These are phyloP conservation scores for Fagus sylvatica DNA, from an alignment of 306 rosid genomes.

Conservation along the genomic window DNA sequence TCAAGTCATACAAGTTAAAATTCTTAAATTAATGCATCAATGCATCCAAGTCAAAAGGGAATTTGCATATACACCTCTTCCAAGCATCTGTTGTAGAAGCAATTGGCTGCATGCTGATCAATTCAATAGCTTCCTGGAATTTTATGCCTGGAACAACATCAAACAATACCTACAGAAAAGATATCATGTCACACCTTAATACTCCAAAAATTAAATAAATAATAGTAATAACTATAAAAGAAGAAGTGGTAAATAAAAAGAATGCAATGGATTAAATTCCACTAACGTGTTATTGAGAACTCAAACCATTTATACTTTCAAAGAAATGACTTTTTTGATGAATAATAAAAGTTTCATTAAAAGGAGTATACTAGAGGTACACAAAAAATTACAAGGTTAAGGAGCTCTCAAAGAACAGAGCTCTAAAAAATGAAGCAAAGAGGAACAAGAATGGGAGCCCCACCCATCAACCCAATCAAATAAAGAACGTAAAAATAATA, in stretches of 20 bases:
- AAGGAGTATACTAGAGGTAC: too few relatives aligned
- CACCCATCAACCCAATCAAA: too few relatives aligned
- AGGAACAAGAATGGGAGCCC: too few relatives aligned
- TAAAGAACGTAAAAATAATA: too few relatives aligned
- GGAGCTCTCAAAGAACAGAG: too few relatives aligned
- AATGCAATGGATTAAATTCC: background rate
- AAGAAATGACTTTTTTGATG: background rate
- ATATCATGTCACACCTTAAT: constrained; percentile 28
- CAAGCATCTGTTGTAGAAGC: constrained; percentile 67
- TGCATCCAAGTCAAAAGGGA: constrained; percentile 7
- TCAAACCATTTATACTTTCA: background rate
- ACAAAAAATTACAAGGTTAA: too few relatives aligned
- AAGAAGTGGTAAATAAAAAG: background rate
- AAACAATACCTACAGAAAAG: constrained; percentile 82
- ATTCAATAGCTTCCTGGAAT: constrained; percentile 84
- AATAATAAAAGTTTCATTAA: too few relatives aligned
- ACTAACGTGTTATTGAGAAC: background rate
- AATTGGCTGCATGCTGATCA: constrained; percentile 88
- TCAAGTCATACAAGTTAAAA: background rate
- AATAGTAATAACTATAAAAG: background rate
- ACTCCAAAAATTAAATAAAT: background rate
- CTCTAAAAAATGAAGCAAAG: too few relatives aligned
- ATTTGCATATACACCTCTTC: constrained; percentile 64
- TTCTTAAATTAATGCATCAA: background rate
- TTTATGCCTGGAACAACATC: constrained; percentile 95